Percentiles rank a stretch among this genome's conserved stretches.
These are phyloP conservation scores for Cocos nucifera DNA, from an alignment of 176 grass and related monocot species.

Conservation along the genomic window DNA sequence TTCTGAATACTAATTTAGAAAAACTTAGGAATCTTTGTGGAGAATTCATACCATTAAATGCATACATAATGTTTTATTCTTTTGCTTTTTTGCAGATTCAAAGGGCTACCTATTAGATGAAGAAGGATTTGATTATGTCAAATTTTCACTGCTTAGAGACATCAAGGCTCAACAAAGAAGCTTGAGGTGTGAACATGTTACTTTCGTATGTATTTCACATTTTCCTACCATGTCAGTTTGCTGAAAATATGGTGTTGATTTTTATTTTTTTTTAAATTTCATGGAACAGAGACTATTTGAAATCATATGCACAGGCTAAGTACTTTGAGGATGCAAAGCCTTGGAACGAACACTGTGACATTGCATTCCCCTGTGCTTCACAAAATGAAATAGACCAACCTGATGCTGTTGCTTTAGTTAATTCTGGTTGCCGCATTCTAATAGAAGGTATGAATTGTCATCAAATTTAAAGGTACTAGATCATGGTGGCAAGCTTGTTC, in stretches of 20 bases:
- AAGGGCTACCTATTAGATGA: slow-evolving; percentile 88
- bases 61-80: not conserved
- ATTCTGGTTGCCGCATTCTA: slow-evolving; percentile 73
- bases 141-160: slow-evolving; percentile 78
- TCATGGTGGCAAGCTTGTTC: not conserved
- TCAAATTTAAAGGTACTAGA: slow-evolving; percentile 8
- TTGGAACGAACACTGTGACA: slow-evolving; percentile 71
- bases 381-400: slow-evolving; percentile 90
- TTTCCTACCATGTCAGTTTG: slow-evolving; percentile 15
- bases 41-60: no score
- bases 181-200: slow-evolving; percentile 57
- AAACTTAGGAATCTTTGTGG: no score
- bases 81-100: slow-evolving; percentile 50
- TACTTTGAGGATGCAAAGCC: slow-evolving; percentile 82
- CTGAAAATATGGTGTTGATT: slow-evolving; percentile 29
- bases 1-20: no score
- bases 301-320: slow-evolving; percentile 79
- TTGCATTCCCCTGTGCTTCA: slow-evolving; percentile 94
- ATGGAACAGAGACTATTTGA: slow-evolving; percentile 80
- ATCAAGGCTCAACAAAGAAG: slow-evolving; percentile 88
- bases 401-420: slow-evolving; percentile 72
- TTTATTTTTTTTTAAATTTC: slow-evolving; percentile 13
- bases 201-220: slow-evolving; percentile 13
- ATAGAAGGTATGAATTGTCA: slow-evolving; percentile 56
- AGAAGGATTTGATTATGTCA: slow-evolving; percentile 94